Evolutionary conservation across 129 eudicot genomes (phyloP).

Genomic region (Flaveria robusta): DNA sequence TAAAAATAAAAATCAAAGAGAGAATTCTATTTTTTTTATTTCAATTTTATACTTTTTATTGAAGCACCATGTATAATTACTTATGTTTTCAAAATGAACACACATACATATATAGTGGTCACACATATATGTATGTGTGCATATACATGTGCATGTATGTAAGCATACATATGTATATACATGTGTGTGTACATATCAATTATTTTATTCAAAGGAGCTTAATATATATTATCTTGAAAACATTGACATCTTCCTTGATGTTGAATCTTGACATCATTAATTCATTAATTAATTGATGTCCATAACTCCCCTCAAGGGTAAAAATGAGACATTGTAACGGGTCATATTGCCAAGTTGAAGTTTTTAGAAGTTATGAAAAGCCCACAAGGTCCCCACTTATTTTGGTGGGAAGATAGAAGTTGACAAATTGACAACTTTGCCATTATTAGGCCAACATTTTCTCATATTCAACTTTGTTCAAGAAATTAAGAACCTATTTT

Average conservation of each 20-base stretch:
- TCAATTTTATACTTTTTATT: too few relatives aligned
- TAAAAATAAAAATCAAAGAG: too few relatives aligned
- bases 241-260: slow-evolving; percentile 32
- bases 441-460: slow-evolving; percentile 20
- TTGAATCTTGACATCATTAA: slow-evolving; percentile 25
- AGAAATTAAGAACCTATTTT: not conserved
- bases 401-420: slow-evolving; percentile 26
- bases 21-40: too few relatives aligned
- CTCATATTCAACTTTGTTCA: not conserved
- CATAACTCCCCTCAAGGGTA: not conserved
- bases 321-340: slow-evolving; percentile 24
- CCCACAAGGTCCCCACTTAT: slow-evolving; percentile 25
- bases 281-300: not conserved
- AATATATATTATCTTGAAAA: slow-evolving; percentile 23
- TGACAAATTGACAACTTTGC: slow-evolving; percentile 29
- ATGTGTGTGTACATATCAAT: not conserved
- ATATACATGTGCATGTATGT: too few relatives aligned
- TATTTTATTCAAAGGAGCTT: not conserved
- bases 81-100: too few relatives aligned
- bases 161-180: too few relatives aligned
- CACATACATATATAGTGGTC: too few relatives aligned
- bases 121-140: too few relatives aligned
- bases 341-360: slow-evolving; percentile 19
- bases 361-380: slow-evolving; percentile 17
- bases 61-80: too few relatives aligned